phyloP scores from a whole-genome alignment of 169 alveolate genomes.

The Miamiensis avidus region DNA sequence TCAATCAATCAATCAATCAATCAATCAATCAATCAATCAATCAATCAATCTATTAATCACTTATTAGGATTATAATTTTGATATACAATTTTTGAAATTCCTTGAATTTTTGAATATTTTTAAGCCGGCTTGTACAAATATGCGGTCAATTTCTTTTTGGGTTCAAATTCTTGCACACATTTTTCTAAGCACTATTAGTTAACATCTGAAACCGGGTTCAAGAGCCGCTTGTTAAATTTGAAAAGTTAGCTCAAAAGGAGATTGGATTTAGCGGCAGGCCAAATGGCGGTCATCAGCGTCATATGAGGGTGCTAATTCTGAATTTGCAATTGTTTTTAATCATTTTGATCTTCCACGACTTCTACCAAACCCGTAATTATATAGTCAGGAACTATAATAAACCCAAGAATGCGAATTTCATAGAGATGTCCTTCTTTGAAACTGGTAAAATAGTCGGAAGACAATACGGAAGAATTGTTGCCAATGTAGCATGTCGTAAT shows the following conservation, averaged over 20 bases:
- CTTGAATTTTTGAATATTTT: background rate
- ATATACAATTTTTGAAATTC: background rate
- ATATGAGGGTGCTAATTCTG: background rate
- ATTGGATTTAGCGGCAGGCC: background rate
- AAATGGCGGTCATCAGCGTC: background rate
- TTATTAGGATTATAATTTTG: too few relatives aligned
- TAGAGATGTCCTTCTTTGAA: background rate
- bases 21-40: too few relatives aligned
- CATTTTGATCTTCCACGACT: background rate
- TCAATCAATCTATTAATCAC: too few relatives aligned
- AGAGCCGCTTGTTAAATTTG: too few relatives aligned
- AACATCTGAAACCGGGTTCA: background rate
- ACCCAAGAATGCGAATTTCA: background rate
- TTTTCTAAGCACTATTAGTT: background rate
- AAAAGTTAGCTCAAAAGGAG: background rate
- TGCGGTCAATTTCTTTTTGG: too few relatives aligned
- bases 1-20: too few relatives aligned
- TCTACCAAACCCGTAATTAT: background rate
- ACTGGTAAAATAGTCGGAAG: too few relatives aligned
- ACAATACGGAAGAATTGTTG: background rate
- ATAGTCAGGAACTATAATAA: background rate
- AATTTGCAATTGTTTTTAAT: too few relatives aligned
- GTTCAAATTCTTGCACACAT: background rate
- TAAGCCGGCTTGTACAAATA: too few relatives aligned
- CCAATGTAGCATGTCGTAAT: too few relatives aligned